Evolutionary conservation across 495 filamentous ascomycete species (phyloP), one percentile per base, ranked within the genome.

Genomic region (Aspergillus ellipticus): DNA sequence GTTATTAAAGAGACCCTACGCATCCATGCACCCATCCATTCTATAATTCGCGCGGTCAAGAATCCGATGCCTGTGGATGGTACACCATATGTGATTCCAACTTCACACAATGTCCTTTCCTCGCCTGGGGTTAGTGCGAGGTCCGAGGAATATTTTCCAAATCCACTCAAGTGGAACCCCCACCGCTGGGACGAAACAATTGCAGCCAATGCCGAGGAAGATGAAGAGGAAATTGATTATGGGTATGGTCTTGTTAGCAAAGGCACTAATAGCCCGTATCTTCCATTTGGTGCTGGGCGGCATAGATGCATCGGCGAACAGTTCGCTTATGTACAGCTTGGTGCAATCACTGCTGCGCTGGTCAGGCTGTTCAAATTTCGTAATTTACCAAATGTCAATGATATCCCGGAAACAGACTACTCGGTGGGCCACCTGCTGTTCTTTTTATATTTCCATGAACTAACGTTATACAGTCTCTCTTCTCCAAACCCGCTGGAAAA

Each of bases 1-100:
- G 77, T 81, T 13, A 81, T 86, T 58, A 81, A 81, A 59, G 83
- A 86, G 63, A 86, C 83, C 15, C 73, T 86, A 10, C 80, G 83
- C 43, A 70, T 86, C 24, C 83, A 85, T 65, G 74, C 83, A n/a
- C 83, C 83, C 2, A 86, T 86, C 53, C 83, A 86, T 66, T 79
- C 74, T 29, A 82, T 86, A 56, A 79, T 86, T 61, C 78, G 83
- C 55, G 76, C 77, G 43, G 83, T 85, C 56, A 85, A 82, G 63
- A 79, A 76, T 54, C 82, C 83, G 31, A 76, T 86, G 71, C 66
- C 70, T 17, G 69, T 79, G 6, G 71, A 74, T 26, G 74, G 73
- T 35, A 77, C 75, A 10, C 60, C 67, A 7, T 78, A 75, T 55
- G 70, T 75, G 16, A 79, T 79, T 41, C 78, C 78, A 6, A 72